Evolutionary conservation across 164 flowering plant genomes (phyloP).

Genomic region (Platanus orientalis): DNA sequence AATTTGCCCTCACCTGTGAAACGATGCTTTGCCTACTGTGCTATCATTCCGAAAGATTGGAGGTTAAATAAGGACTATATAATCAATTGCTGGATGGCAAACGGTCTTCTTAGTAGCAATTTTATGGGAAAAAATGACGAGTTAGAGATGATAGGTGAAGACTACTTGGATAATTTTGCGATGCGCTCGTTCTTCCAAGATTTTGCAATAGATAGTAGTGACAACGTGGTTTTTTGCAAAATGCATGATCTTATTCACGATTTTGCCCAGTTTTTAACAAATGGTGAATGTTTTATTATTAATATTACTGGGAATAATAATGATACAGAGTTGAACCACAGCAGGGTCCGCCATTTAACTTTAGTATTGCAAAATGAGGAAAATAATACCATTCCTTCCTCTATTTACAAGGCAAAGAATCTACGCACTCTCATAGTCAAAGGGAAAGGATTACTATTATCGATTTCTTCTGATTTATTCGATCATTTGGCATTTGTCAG

Average conservation of each 20-base stretch:
- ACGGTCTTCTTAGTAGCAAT: neutral
- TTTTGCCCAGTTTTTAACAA: neutral
- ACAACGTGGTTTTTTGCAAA: neutral
- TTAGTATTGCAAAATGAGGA: neutral
- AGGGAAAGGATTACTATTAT: neutral
- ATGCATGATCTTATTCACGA: neutral
- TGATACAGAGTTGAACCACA: neutral
- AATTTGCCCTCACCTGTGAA: neutral
- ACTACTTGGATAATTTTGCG: neutral
- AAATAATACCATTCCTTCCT: neutral
- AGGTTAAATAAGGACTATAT: neutral
- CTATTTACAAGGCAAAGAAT: neutral
- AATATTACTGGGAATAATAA: neutral
- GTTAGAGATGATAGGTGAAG: neutral
- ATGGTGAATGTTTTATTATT: neutral
- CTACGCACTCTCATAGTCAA: neutral
- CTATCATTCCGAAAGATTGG: neutral
- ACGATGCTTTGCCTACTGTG: neutral
- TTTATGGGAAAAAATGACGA: neutral
- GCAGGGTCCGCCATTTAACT: neutral
- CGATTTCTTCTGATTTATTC: neutral
- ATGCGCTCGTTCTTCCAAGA: neutral
- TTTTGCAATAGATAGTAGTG: neutral
- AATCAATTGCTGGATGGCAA: neutral
- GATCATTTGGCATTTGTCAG: neutral